A percentile compares a stretch with the other conserved stretches of the same genome.
Evolutionary conservation across 2,329 filamentous ascomycete genomes (phyloP).

Genomic region (Didymella segeticola): DNA sequence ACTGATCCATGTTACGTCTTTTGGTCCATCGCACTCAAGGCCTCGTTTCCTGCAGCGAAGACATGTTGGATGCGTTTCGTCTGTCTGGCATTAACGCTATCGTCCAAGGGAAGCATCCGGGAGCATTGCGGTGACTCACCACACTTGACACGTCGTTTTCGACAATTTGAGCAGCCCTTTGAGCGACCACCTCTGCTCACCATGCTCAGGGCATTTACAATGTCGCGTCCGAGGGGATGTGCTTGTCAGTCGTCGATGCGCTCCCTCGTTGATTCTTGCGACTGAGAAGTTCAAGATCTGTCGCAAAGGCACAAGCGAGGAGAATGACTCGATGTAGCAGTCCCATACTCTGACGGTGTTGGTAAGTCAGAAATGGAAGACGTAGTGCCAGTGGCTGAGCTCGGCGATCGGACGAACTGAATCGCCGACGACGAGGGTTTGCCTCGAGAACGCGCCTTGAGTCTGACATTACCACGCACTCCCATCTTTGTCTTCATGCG

Average conservation of each 20-base stretch:
- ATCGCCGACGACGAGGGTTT: slow-evolving; percentile 1
- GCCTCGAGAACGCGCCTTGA: background rate
- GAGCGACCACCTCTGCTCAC: slow-evolving; percentile 40
- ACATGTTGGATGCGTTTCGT: slow-evolving; percentile 36
- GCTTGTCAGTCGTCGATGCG: background rate
- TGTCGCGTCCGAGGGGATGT: background rate
- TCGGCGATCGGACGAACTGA: background rate
- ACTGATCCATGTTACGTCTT: slow-evolving; percentile 32
- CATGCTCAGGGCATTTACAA: slow-evolving; percentile 24
- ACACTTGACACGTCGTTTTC: slow-evolving; percentile 37
- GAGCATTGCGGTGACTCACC: slow-evolving; percentile 22
- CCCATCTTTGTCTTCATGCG: background rate
- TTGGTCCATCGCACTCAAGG: slow-evolving; percentile 34
- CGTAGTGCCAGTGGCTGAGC: slow-evolving; percentile 10
- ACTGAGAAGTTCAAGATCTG: no score
- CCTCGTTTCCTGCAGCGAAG: slow-evolving; percentile 34
- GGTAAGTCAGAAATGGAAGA: background rate
- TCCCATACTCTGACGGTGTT: slow-evolving; percentile 1
- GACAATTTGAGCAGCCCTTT: slow-evolving; percentile 36
- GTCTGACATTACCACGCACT: background rate
- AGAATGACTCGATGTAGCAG: background rate
- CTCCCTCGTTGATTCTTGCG: background rate
- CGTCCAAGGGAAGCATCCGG: background rate
- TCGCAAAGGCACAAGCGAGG: background rate
- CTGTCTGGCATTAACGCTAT: slow-evolving; percentile 16